Conservation (phyloP, 352 stramenopile species). For the Pythium myriotylum region DNA sequence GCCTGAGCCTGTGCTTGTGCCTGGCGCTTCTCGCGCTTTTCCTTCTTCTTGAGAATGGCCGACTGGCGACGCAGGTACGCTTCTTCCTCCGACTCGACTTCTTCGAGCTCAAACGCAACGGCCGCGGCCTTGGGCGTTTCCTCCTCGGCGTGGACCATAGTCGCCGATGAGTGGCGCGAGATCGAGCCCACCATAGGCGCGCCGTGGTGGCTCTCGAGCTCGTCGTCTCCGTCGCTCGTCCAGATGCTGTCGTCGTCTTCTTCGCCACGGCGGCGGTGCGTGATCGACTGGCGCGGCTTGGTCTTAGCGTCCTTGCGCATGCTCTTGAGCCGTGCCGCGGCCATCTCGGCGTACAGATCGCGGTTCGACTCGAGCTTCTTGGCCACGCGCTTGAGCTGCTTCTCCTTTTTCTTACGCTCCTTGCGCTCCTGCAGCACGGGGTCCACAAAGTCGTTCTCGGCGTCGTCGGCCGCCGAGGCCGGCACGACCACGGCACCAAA, state of each 20-base stretch:
- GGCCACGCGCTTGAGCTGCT: slow-evolving; percentile 47
- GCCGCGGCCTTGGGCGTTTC: not conserved
- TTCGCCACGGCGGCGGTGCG: slow-evolving; percentile 31
- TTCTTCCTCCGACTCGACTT: slow-evolving; percentile 26
- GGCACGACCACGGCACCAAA: slow-evolving; percentile 56
- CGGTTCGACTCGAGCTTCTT: slow-evolving; percentile 78
- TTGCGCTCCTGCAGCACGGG: slow-evolving; percentile 42
- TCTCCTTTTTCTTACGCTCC: slow-evolving; percentile 57
- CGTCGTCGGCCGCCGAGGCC: slow-evolving; percentile 29
- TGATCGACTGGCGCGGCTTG: slow-evolving; percentile 36
- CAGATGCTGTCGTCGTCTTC: slow-evolving; percentile 16
- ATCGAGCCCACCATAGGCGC: slow-evolving; percentile 24
- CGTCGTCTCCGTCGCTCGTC: slow-evolving; percentile 1
- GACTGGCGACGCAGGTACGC: slow-evolving; percentile 8
- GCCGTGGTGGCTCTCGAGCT: slow-evolving; percentile 13
- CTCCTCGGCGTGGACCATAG: slow-evolving; percentile 1
- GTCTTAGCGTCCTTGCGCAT: slow-evolving; percentile 71
- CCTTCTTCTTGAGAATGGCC: slow-evolving; percentile 5
- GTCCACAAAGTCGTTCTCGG: slow-evolving; percentile 53
- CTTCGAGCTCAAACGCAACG: slow-evolving; percentile 22
- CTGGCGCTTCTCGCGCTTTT: slow-evolving; percentile 24
- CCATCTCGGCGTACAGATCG: slow-evolving; percentile 75
- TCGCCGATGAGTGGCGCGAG: slow-evolving; percentile 1
- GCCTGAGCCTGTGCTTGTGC: slow-evolving; percentile 31
- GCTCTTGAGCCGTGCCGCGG: slow-evolving; percentile 48